Conservation (phyloP, 805 yeast genomes). For the Crinitomyces ghanaensis region DNA sequence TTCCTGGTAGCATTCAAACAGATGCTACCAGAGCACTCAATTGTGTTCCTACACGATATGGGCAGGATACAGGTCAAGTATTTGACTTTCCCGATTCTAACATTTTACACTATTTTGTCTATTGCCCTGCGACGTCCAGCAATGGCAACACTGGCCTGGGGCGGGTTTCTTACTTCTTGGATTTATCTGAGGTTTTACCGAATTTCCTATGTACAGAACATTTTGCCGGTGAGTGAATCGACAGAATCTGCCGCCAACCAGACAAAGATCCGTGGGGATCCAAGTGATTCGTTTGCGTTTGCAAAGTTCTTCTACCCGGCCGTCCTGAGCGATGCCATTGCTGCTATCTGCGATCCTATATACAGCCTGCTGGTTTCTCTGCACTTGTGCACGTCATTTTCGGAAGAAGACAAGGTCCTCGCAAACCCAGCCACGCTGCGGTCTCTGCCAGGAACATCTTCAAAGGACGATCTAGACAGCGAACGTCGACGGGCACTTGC, state of each 20-base stretch:
- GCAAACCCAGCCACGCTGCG: constrained; percentile 56
- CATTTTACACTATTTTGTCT: constrained; percentile 20
- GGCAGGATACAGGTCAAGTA: constrained; percentile 33
- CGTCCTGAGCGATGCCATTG: constrained; percentile 38
- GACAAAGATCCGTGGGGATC: constrained; percentile 56
- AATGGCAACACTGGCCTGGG: constrained; percentile 20
- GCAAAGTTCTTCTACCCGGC: constrained; percentile 71
- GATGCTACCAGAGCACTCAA: constrained; percentile 49
- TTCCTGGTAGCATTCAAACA: constrained; percentile 57
- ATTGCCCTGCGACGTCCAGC: constrained; percentile 17
- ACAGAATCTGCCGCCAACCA: constrained; percentile 4
- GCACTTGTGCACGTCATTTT: constrained; percentile 50
- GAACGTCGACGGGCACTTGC: constrained; percentile 27
- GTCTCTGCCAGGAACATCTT: constrained; percentile 6
- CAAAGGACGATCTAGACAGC: constrained; percentile 19
- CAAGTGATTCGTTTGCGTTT: constrained; percentile 78
- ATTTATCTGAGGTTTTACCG: constrained; percentile 70
- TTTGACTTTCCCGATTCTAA: constrained; percentile 30
- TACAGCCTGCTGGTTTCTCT: constrained; percentile 34
- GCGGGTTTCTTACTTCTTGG: constrained; percentile 58
- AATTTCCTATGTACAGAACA: constrained; percentile 39
- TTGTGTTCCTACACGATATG: constrained; percentile 36
- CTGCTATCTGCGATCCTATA: constrained; percentile 38
- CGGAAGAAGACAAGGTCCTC: constrained; percentile 58
- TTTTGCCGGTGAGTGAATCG: constrained; percentile 32